Evolutionary conservation across 2,329 filamentous ascomycete species (phyloP), one percentile per base, ranked within the genome.

Genomic region (Verticillium alfalfae): DNA sequence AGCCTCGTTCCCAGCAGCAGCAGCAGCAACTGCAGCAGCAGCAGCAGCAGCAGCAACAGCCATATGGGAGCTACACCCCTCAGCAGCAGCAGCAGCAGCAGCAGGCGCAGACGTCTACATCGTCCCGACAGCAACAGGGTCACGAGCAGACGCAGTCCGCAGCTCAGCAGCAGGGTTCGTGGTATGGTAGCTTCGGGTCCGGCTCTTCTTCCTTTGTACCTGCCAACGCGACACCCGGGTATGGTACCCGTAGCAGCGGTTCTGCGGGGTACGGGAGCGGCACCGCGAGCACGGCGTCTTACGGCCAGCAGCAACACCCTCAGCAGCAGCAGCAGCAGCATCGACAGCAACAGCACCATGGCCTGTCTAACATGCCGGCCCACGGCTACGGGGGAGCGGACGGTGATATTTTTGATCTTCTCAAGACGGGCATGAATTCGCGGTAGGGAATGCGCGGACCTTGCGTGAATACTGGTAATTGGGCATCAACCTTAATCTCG

Each of bases 251-350:
- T 13, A 34, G 12, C 38, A 18, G 26, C 57, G 18, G 45, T 12
- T 18, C 54, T 13, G 34, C 41, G 9, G 22, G 12, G 4, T 54
- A 59, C 39, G 39, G 38, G 22, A 34, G 57, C 38, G 13, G 54
- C 54, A 22, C 54, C 10, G 16, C 31, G 16, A 34, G 39, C n/a
- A 31, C 34, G 22, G 41, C n/a, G 15, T 54, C 58, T 1, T 59
- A 59, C 15, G 60, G 62, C 39, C 59, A 62, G 8, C 61, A 60
- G 13, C 58, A 41, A 22, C 45, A 61, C 31, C 58, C 61, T n/a
- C 57, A 36, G 38, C 58, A 61, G 10, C n/a, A 9, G 6, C 41
- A 37, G 36, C 9, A 13, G 36, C 15, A 22, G 15, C 55, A 38
- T 56, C 45, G 22, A 12, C 37, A 58, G 41, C 31, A 26, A 4